Conservation (phyloP, 140 eudicot genomes). For the Stevia rebaudiana region DNA sequence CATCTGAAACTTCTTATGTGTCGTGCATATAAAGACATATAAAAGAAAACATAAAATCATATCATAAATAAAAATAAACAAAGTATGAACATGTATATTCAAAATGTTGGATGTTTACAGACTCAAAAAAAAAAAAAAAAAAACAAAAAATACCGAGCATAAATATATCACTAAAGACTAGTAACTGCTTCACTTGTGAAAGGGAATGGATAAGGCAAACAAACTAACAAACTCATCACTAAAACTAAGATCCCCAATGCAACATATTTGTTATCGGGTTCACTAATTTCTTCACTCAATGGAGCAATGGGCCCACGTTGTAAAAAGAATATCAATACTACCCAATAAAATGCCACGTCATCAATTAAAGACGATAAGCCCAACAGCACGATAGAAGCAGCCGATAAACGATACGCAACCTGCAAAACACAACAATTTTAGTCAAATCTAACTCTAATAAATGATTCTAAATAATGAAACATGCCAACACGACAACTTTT, state of each 20-base stretch:
- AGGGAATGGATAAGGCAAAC: slow-evolving; percentile 92
- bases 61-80: no score
- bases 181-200: slow-evolving; percentile 54
- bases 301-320: slow-evolving; percentile 99
- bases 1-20: no score
- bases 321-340: slow-evolving; percentile 77
- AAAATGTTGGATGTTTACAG: no score
- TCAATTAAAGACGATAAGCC: slow-evolving; percentile 75
- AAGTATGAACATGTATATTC: no score
- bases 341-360: slow-evolving; percentile 99
- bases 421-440: slow-evolving; percentile 14
- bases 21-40: no score
- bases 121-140: no score
- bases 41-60: no score
- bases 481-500: no score
- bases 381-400: slow-evolving; percentile 65
- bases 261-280: slow-evolving; percentile 61
- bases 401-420: slow-evolving; percentile 72
- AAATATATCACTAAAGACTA: slow-evolving; percentile 34
- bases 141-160: not conserved
- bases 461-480: no score
- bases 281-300: slow-evolving; percentile 72
- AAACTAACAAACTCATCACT: slow-evolving; percentile 69
- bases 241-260: slow-evolving; percentile 69
- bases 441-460: no score